Percentiles rank a stretch among this genome's conserved stretches.
phyloP scores from a whole-genome alignment of 257 asterid species.

The Eustoma russellianum region DNA sequence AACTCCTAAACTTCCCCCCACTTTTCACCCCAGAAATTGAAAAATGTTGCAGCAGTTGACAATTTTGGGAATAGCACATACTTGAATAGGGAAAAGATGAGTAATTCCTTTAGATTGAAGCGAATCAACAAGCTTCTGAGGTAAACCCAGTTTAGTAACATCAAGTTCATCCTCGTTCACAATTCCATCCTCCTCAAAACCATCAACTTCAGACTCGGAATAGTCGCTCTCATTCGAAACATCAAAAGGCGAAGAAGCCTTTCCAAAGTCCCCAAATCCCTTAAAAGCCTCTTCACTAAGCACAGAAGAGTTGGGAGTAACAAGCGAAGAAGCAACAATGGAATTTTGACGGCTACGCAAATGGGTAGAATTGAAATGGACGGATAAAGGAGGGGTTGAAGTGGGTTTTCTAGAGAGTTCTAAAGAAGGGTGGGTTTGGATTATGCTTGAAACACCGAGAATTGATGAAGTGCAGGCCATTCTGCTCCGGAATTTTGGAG shows the following conservation, averaged over 20 bases:
- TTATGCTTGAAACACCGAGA: slow-evolving; percentile 54
- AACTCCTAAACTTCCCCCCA: too few species aligned
- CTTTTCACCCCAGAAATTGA: too few species aligned
- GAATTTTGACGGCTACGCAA: slow-evolving; percentile 17
- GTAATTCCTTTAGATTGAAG: slow-evolving; percentile 76
- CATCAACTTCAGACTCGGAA: slow-evolving; percentile 24
- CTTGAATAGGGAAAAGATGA: slow-evolving; percentile 84
- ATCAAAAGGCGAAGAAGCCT: slow-evolving; percentile 23
- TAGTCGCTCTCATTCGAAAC: slow-evolving; percentile 31
- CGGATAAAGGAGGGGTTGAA: slow-evolving; percentile 28
- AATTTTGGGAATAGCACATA: slow-evolving; percentile 5
- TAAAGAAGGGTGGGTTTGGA: slow-evolving; percentile 40
- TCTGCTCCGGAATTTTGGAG: slow-evolving; percentile 8
- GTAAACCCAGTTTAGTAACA: slow-evolving; percentile 59
- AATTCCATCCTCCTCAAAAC: slow-evolving; percentile 9
- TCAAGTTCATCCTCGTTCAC: slow-evolving; percentile 47
- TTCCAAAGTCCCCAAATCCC: slow-evolving; percentile 57
- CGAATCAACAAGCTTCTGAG: slow-evolving; percentile 59
- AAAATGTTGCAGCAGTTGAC: too few species aligned
- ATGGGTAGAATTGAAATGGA: slow-evolving; percentile 11
- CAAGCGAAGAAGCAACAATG: slow-evolving; percentile 53
- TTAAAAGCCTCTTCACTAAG: slow-evolving; percentile 82
- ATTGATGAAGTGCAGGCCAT: slow-evolving; percentile 53
- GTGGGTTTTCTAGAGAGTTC: slow-evolving; percentile 33
- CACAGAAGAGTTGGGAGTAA: slow-evolving; percentile 63